Evolutionary conservation across 176 grass and related monocot species (phyloP).

Genomic region (Typha latifolia): DNA sequence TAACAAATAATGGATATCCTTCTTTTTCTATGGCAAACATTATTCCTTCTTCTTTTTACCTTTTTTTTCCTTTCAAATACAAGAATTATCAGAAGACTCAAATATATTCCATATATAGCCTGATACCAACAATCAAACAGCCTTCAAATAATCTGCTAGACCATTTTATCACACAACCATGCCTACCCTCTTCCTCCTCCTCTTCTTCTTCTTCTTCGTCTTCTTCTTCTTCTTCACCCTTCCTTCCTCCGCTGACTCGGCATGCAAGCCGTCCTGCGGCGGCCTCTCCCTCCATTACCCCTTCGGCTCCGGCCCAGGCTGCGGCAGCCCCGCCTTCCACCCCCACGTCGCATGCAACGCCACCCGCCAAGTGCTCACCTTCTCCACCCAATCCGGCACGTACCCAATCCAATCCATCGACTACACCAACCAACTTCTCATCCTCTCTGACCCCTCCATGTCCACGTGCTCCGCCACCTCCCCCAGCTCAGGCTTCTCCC

Average conservation of each 20-base stretch:
- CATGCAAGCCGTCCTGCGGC: slow-evolving; percentile 24
- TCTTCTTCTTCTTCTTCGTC: not conserved
- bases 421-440: slow-evolving; percentile 22
- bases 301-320: slow-evolving; percentile 20
- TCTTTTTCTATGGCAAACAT: too few relatives aligned
- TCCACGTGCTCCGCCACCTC: slow-evolving; percentile 14
- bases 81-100: too few relatives aligned
- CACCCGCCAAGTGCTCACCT: not conserved
- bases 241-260: slow-evolving; percentile 1
- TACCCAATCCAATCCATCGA: slow-evolving; percentile 24
- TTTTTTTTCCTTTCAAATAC: too few relatives aligned
- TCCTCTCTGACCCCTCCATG: slow-evolving; percentile 26
- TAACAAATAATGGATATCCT: too few relatives aligned
- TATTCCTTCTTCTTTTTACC: too few relatives aligned
- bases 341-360: slow-evolving; percentile 16
- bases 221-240: not conserved
- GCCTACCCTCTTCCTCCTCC: not conserved
- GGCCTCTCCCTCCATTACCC: slow-evolving; percentile 15
- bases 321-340: slow-evolving; percentile 18
- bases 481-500: slow-evolving; percentile 10
- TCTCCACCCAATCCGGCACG: slow-evolving; percentile 15
- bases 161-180: not conserved
- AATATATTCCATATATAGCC: too few relatives aligned
- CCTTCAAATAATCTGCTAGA: too few relatives aligned
- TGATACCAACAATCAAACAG: too few relatives aligned